These are phyloP conservation scores for Flaveria ramosissima DNA, from an alignment of 129 eudicot species.

Conservation along the genomic window DNA sequence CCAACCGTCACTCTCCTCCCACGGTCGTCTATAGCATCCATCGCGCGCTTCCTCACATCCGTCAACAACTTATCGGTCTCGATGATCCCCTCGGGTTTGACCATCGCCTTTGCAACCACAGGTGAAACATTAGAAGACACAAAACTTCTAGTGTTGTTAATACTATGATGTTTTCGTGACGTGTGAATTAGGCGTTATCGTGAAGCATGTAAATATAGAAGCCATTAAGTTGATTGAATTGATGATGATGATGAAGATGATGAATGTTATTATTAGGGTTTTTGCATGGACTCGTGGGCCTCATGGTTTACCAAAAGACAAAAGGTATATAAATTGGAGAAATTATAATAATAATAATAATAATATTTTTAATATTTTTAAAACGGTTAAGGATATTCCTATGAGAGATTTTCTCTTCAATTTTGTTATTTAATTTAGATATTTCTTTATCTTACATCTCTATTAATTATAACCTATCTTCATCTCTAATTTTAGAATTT, in stretches of 20 bases:
- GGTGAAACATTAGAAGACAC: slow-evolving; percentile 28
- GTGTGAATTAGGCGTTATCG: slow-evolving; percentile 33
- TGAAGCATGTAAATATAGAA: slow-evolving; percentile 48
- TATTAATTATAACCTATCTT: too few species aligned
- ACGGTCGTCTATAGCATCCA: slow-evolving; percentile 76
- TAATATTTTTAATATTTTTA: too few species aligned
- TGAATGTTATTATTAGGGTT: too few species aligned
- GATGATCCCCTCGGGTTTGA: slow-evolving; percentile 59
- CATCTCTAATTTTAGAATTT: too few species aligned
- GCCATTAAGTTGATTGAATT: slow-evolving; percentile 39
- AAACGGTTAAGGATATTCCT: too few species aligned
- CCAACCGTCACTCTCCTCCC: slow-evolving; percentile 89
- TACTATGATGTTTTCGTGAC: background rate
- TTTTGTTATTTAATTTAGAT: too few species aligned
- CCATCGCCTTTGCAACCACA: slow-evolving; percentile 24
- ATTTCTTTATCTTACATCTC: too few species aligned
- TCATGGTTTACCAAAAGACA: too few species aligned
- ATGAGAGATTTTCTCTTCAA: too few species aligned
- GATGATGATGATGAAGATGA: background rate
- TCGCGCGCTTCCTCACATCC: slow-evolving; percentile 71
- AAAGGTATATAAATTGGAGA: too few species aligned
- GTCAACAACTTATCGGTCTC: slow-evolving; percentile 82
- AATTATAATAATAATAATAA: too few species aligned
- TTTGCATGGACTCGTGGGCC: too few species aligned
- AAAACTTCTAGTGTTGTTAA: slow-evolving; percentile 22